These are phyloP conservation scores for Lactarius sanguifluus DNA, from an alignment of 768 basidiomycete species.

Conservation along the genomic window DNA sequence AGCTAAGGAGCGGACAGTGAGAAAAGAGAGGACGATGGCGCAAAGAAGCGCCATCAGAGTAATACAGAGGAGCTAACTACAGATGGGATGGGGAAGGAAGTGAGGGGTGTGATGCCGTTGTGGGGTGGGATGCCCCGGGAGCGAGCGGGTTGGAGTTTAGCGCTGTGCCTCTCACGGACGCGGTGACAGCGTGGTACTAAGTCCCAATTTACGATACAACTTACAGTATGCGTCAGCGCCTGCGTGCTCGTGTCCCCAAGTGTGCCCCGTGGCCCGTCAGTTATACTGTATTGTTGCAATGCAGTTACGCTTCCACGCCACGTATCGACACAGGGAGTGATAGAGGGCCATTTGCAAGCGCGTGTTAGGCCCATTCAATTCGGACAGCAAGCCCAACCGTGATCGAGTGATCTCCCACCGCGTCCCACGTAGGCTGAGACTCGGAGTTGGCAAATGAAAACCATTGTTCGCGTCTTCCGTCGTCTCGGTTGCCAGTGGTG, in stretches of 20 bases:
- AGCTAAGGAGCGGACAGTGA: constrained; percentile 19
- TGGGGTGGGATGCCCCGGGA: neutral
- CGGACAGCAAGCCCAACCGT: neutral
- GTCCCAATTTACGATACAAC: constrained; percentile 12
- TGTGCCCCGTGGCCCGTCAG: no score
- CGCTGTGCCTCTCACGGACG: constrained; percentile 24
- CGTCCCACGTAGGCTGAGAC: no score
- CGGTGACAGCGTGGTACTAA: constrained; percentile 32
- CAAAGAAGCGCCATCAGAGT: neutral
- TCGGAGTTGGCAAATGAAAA: no score
- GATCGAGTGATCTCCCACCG: no score
- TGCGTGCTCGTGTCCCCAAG: neutral
- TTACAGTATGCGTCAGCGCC: neutral
- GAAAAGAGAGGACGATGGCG: constrained; percentile 17
- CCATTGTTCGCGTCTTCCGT: no score
- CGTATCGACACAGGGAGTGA: neutral
- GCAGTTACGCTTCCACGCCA: neutral
- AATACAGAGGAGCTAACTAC: neutral
- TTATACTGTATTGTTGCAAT: neutral
- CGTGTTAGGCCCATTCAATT: neutral
- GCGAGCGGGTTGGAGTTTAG: constrained; percentile 29
- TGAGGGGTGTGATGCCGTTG: neutral
- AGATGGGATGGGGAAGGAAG: neutral
- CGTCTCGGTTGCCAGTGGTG: no score
- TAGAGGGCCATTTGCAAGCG: neutral